Percentiles rank a stretch among this genome's conserved stretches.
Evolutionary conservation across 2,329 filamentous ascomycete genomes (phyloP).

Genomic region (Pseudopyricularia cyperi): DNA sequence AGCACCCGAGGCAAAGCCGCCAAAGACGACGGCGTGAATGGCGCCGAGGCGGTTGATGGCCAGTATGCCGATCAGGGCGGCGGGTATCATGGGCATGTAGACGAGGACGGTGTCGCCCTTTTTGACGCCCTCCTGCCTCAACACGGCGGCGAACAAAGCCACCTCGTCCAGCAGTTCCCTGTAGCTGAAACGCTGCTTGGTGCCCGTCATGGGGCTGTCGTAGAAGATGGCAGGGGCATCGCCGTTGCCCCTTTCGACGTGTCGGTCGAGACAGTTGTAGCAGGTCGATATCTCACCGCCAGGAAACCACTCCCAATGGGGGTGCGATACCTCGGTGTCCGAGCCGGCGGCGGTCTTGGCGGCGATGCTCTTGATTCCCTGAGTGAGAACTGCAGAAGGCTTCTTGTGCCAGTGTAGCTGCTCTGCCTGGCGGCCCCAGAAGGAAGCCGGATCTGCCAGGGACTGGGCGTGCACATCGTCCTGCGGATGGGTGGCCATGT

Average conservation of each 20-base stretch:
- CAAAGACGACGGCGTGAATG: conserved; percentile 85
- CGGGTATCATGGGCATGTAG: conserved; percentile 96
- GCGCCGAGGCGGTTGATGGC: conserved; percentile 72
- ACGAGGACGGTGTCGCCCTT: conserved; percentile 81
- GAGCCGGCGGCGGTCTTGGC: conserved; percentile 27
- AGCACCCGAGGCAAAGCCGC: conserved; percentile 71
- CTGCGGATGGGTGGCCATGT: conserved; percentile 26
- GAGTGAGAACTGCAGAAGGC: conserved; percentile 49
- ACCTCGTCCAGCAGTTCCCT: conserved; percentile 64
- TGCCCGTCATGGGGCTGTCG: conserved; percentile 72
- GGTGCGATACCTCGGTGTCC: conserved; percentile 33
- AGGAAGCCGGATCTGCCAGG: conserved; percentile 53
- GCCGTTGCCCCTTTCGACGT: conserved; percentile 70
- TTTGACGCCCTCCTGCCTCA: conserved; percentile 68
- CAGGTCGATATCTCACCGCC: conserved; percentile 81
- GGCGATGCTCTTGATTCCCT: conserved; percentile 46
- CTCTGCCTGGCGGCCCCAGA: conserved; percentile 65
- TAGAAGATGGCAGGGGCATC: conserved; percentile 66
- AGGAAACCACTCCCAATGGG: conserved; percentile 82
- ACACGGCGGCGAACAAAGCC: conserved; percentile 65
- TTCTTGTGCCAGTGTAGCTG: conserved; percentile 71
- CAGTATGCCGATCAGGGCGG: conserved; percentile 74
- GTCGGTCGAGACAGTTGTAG: conserved; percentile 83
- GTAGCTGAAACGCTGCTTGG: conserved; percentile 65
- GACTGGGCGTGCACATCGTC: conserved; percentile 42